Base-by-base conservation (phyloP, 768 basidiomycete genomes). In the Agaricus blazei region DNA sequence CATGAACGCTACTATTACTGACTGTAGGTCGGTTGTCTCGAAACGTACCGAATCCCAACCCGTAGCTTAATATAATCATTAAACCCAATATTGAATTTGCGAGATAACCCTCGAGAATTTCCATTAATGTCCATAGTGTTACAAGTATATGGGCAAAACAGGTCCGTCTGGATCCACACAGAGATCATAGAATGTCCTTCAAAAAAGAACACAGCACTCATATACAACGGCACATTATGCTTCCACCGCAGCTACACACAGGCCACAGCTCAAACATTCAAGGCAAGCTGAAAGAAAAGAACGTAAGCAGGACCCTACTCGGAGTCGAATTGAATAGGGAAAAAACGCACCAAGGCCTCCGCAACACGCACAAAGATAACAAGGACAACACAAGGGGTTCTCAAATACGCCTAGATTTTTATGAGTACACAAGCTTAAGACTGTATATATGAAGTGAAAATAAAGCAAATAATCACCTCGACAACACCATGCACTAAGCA, bases 311-410 rank as follows among this genome's bases (percentile, higher is more conserved):
- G 24, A 11, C 28, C 51, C 23, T 23, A 14, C 27, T 15, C 9
- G 19, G 9, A 11, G 19, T 19, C 19, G 19, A 19, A 19, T 19
- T 19, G 19, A 19, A 19, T 19, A 19, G 19, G 19, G 5, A 43
- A 28, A 15, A 24, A 3, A 64, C 69, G 59, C 62, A 84, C 84
- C 81, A 15, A 87, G 73, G 38, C 85, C 85, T 54, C 85, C 85
- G 54, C 84, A 87, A 65, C 83, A 87, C 3, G 85, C 85, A 59
- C 85, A 87, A 7, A 86, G 72, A 64, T 88, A 88, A 62, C 85
- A 87, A 0, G 85, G 85, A 60, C 83, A 85, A 60, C 84, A 87
- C 0, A 78, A 69, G 2, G 85, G 85, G 55, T 87, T 87, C 57
- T 80, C 62, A 61, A 85, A 86, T 0, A 78, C 64, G 14, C 78